Conservation (phyloP, 129 eudicot genomes). For the Escallonia rubra region DNA sequence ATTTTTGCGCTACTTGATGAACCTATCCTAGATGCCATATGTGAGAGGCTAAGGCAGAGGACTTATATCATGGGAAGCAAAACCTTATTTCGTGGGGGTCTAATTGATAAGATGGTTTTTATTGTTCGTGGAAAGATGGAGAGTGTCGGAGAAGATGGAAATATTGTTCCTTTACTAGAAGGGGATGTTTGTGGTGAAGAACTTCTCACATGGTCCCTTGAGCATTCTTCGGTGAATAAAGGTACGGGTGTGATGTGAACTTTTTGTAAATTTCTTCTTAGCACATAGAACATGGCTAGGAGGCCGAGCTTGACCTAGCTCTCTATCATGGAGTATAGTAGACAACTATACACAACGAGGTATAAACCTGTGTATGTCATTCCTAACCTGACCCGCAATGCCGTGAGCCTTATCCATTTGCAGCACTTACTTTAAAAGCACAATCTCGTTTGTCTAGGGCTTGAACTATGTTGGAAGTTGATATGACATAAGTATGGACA, state of each 20-base stretch:
- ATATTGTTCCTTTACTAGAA: conserved; percentile 35
- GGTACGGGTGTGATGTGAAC: conserved; percentile 23
- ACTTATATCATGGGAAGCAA: conserved; percentile 73
- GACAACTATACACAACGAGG: too few relatives aligned
- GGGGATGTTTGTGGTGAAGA: conserved; percentile 90
- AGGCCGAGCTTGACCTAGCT: conserved; percentile 2
- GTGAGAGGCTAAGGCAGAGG: conserved; percentile 59
- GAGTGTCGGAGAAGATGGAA: conserved; percentile 56
- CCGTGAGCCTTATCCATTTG: too few relatives aligned
- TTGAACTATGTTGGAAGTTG: too few relatives aligned
- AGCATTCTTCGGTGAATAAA: conserved; percentile 54
- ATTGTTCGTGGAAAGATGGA: conserved; percentile 71
- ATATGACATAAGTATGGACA: too few relatives aligned
- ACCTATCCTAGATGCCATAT: conserved; percentile 64
- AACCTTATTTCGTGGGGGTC: conserved; percentile 41
- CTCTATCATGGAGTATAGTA: too few relatives aligned
- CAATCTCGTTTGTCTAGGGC: too few relatives aligned
- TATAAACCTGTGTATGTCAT: too few relatives aligned
- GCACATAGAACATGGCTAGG: not conserved
- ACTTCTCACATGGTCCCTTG: conserved; percentile 85
- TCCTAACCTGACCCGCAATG: too few relatives aligned
- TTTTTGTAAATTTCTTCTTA: not conserved
- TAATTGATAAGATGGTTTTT: conserved; percentile 69
- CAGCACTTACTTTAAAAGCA: too few relatives aligned
- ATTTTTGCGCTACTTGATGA: conserved; percentile 61